phyloP scores from a whole-genome alignment of 1,284 basidiomycete species.

The Ceratobasidium sp. region DNA sequence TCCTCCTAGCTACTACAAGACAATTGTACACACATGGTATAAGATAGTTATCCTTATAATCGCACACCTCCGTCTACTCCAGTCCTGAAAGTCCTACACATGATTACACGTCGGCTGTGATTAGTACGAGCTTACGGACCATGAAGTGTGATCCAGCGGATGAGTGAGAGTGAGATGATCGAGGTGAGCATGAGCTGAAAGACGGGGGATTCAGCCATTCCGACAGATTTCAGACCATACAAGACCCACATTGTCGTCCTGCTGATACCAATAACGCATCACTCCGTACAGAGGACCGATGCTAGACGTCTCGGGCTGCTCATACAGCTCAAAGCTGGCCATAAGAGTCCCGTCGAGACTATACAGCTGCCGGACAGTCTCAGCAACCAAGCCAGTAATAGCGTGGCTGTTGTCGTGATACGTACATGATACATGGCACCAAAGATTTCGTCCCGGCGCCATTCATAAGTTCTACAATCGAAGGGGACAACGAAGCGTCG shows the following conservation, averaged over 20 bases:
- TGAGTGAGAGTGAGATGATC: conserved; percentile 61
- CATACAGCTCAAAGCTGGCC: conserved; percentile 32
- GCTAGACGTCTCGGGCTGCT: conserved; percentile 22
- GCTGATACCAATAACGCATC: conserved; percentile 33
- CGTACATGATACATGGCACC: conserved; percentile 27
- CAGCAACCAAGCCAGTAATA: neutral
- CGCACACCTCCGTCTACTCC: conserved; percentile 34
- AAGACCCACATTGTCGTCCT: conserved; percentile 19
- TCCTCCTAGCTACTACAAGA: conserved; percentile 1
- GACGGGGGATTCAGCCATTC: neutral
- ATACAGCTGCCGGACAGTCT: conserved; percentile 5
- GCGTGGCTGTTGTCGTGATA: neutral
- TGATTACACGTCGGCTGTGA: conserved; percentile 17
- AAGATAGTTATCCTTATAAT: conserved; percentile 8
- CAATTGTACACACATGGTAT: conserved; percentile 21
- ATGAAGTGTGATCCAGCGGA: conserved; percentile 65
- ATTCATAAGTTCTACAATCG: conserved; percentile 54
- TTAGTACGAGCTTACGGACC: conserved; percentile 25
- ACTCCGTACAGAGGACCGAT: conserved; percentile 24
- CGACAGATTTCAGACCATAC: neutral
- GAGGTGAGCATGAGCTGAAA: conserved; percentile 27
- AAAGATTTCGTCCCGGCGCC: conserved; percentile 48
- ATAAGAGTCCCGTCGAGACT: conserved; percentile 14
- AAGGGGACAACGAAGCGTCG: conserved; percentile 36
- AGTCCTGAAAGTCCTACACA: conserved; percentile 28